Evolutionary conservation across 2,329 filamentous ascomycete species (phyloP), one percentile per base, ranked within the genome.

Genomic region (Emmonsiellopsis sp.): DNA sequence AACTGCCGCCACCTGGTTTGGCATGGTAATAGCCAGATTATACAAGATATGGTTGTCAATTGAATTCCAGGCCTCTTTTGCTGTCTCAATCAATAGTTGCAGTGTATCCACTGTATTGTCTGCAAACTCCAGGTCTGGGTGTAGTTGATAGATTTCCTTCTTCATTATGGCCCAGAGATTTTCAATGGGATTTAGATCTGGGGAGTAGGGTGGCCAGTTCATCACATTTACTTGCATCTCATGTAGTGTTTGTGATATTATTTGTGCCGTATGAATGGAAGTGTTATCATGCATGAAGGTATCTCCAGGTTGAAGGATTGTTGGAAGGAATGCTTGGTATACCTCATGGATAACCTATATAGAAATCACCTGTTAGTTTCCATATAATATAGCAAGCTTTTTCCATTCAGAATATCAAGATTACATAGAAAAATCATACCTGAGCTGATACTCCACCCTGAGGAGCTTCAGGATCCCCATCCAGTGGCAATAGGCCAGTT

Each of bases 111-210:
- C 14, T 14, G 14, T 14, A 14, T 1, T 14, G 14, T 42, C 42
- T 33, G 31, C 14, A 17, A 47, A 13, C 27, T 36, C 5, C 13
- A 55, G 37, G n/a, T 55, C 33, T 31, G 43, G 2, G 21, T 52
- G 13, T 6, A 52, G 17, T 36, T 49, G 34, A 49, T 48, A 56
- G 6, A 46, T 17, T 33, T 50, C 32, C 43, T n/a, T 27, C 50
- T 61, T 61, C 31, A 61, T 46, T 5, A 52, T 46, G 34, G 52
- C 47, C 52, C 60, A 1, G 14, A 58, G 42, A 47, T 57, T 58
- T 54, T 60, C 58, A 49, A 60, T 60, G 11, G 33, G 52, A 42
- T 57, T 57, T 8, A 60, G 50, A 58, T 61, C 55, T 27, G 53
- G 52, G 1, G 53, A 60, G 43, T 58, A 46, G 36, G 52, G 6